Evolutionary conservation across 108 stramenopile genomes (phyloP), one percentile per base, ranked within the genome.

Genomic region (Asterionellopsis glacialis): DNA sequence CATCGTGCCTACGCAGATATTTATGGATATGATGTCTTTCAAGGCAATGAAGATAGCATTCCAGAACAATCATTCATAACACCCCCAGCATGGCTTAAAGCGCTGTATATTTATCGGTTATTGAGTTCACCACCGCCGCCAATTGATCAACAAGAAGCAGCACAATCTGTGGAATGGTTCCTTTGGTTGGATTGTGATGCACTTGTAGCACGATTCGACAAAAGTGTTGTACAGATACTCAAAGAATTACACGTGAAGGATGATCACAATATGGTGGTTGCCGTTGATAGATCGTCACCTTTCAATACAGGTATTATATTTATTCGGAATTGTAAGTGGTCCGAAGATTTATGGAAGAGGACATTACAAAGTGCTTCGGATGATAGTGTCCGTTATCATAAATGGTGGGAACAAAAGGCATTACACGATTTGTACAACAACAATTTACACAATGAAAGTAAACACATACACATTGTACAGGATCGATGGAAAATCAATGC

Each of bases 121-220:
- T 19, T 48, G 9, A 48, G 6, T 21, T 19, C 19, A 16, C 33
- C 33, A 5, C 7, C 33, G 33, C 33, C 33, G 5, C 7, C 33
- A n/a, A n/a, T n/a, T n/a, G n/a, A n/a, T 33, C 33, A 33, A 33
- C 33, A 33, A 33, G 21, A 48, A 5, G 47, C 2, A 5, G 21
- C 47, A 5, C 19, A 4, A 1, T 19, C 19, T 48, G 47, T 48
- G 19, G 47, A 48, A 16, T 48, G 47, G 47, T 48, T 48, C 21
- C 19, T 48, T 16, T 48, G 47, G 47, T 19, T 48, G 47, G 47
- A 48, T 21, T 48, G 47, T 21, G 47, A 48, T 48, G 47, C 47
- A 4, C 21, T 48, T 16, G 21, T 48, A 5, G 47, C 47, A 21
- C 16, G 47, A 48, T 48, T 48, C 9, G 47, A 48, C 47, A 19